These are phyloP conservation scores for Yamadazyma sp. DNA, from an alignment of 1,139 yeast genomes.

Conservation along the genomic window DNA sequence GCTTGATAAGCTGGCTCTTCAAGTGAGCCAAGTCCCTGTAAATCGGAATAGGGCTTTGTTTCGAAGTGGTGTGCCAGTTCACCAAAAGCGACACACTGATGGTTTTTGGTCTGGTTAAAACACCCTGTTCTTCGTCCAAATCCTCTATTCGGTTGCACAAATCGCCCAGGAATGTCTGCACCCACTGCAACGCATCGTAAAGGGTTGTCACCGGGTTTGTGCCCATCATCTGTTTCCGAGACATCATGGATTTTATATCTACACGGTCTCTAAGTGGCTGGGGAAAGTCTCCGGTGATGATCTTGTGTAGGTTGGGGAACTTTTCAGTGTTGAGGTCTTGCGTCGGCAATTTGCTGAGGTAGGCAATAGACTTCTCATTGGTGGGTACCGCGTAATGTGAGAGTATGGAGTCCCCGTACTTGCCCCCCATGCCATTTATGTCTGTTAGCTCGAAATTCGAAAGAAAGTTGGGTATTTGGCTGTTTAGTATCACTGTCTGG, in stretches of 20 bases:
- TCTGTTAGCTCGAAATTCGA: conserved; percentile 65
- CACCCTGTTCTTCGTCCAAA: conserved; percentile 62
- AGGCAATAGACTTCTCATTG: conserved; percentile 39
- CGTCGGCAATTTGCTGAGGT: conserved; percentile 26
- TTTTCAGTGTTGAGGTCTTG: conserved; percentile 34
- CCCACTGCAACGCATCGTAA: conserved; percentile 74
- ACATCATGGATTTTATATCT: conserved; percentile 81
- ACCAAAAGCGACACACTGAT: conserved; percentile 23
- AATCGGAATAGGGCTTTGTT: conserved; percentile 46
- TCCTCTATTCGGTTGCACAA: conserved; percentile 69
- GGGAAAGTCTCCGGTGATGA: conserved; percentile 63
- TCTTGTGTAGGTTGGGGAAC: conserved; percentile 30
- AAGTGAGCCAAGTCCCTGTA: conserved; percentile 41
- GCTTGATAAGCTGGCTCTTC: conserved; percentile 25
- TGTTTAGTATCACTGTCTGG: conserved; percentile 70
- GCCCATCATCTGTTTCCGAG: conserved; percentile 72
- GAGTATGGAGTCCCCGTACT: conserved; percentile 65
- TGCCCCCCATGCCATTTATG: conserved; percentile 91
- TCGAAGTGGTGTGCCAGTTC: conserved; percentile 35
- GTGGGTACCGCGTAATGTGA: conserved; percentile 45
- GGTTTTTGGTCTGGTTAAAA: conserved; percentile 25
- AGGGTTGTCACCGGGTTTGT: conserved; percentile 51
- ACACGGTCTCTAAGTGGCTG: conserved; percentile 57
- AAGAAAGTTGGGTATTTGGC: conserved; percentile 52
- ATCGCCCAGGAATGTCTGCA: conserved; percentile 81